Percentiles rank a stretch among this genome's conserved stretches.
These are phyloP conservation scores for Rhizopogon roseolus DNA, from an alignment of 768 basidiomycete genomes.

Conservation along the genomic window DNA sequence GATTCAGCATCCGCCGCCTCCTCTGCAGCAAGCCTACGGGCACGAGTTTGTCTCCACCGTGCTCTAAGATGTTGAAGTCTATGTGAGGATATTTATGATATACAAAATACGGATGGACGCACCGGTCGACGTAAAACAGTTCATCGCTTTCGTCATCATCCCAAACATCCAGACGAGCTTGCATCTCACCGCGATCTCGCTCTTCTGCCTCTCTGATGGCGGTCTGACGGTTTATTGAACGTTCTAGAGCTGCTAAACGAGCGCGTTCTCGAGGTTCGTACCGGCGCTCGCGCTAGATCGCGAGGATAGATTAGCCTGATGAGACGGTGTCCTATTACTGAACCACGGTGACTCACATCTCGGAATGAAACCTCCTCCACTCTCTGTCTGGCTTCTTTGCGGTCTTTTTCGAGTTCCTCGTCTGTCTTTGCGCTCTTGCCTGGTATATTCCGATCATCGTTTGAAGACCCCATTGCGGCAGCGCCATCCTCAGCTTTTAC, in stretches of 20 bases:
- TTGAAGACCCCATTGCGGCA: constrained; percentile 26
- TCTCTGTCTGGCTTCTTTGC: constrained; percentile 67
- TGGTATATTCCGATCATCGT: constrained; percentile 27
- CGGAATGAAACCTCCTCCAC: constrained; percentile 84
- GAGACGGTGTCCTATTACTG: neutral
- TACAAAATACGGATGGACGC: constrained; percentile 16
- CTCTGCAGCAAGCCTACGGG: constrained; percentile 68
- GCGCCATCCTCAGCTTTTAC: constrained; percentile 63
- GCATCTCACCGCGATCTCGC: constrained; percentile 75
- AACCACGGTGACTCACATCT: constrained; percentile 54
- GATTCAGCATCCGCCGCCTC: constrained; percentile 83
- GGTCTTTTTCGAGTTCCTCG: constrained; percentile 81
- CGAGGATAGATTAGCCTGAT: constrained; percentile 1
- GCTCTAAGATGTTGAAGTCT: constrained; percentile 34
- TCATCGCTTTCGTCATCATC: constrained; percentile 94
- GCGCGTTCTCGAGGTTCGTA: constrained; percentile 87
- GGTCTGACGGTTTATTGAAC: constrained; percentile 68
- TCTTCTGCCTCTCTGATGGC: constrained; percentile 74
- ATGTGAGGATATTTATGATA: neutral
- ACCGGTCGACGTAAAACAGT: constrained; percentile 89
- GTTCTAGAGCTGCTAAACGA: constrained; percentile 72
- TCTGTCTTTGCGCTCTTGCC: constrained; percentile 62
- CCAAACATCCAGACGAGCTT: constrained; percentile 79
- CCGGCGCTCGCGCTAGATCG: constrained; percentile 78
- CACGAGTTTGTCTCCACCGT: constrained; percentile 81